Evolutionary conservation across 768 basidiomycete species (phyloP).

Genomic region (Boletus rubescentipes): DNA sequence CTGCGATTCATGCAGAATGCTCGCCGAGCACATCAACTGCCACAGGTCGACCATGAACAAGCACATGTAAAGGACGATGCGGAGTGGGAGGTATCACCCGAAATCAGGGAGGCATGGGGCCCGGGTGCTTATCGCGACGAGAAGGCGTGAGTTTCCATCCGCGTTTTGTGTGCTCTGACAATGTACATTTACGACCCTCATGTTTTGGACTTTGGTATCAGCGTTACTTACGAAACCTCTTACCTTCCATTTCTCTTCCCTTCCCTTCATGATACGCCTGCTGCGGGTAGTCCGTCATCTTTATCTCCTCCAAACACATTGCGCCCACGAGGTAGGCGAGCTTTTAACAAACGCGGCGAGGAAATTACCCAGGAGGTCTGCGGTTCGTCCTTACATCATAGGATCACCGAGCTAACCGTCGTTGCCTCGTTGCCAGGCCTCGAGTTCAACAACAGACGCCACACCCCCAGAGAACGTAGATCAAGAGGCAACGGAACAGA

Average conservation of each 20-base stretch:
- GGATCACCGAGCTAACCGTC: conserved; percentile 14
- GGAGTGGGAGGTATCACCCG: conserved; percentile 60
- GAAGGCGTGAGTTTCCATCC: conserved; percentile 26
- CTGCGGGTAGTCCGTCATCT: conserved; percentile 22
- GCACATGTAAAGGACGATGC: conserved; percentile 61
- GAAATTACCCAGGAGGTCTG: conserved; percentile 38
- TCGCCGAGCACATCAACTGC: conserved; percentile 50
- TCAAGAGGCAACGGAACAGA: conserved; percentile 26
- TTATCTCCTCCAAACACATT: conserved; percentile 21
- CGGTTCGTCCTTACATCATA: conserved; percentile 20
- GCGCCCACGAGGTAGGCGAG: conserved; percentile 49
- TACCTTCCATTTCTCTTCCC: conserved; percentile 67
- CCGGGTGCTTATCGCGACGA: conserved; percentile 25
- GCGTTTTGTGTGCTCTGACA: conserved; percentile 10
- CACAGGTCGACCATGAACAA: conserved; percentile 49
- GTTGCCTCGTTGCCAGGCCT: conserved; percentile 20
- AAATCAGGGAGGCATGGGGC: conserved; percentile 54
- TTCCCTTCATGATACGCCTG: conserved; percentile 29
- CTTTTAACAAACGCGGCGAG: conserved; percentile 49
- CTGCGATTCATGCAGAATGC: conserved; percentile 77
- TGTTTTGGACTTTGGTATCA: conserved; percentile 13
- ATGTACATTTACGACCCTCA: conserved; percentile 18
- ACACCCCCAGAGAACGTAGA: conserved; percentile 4
- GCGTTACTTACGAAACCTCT: conserved; percentile 55
- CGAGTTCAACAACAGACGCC: conserved; percentile 9